Evolutionary conservation across 805 yeast genomes (phyloP), one percentile per base, ranked within the genome.

Genomic region (Metschnikowia borealis): DNA sequence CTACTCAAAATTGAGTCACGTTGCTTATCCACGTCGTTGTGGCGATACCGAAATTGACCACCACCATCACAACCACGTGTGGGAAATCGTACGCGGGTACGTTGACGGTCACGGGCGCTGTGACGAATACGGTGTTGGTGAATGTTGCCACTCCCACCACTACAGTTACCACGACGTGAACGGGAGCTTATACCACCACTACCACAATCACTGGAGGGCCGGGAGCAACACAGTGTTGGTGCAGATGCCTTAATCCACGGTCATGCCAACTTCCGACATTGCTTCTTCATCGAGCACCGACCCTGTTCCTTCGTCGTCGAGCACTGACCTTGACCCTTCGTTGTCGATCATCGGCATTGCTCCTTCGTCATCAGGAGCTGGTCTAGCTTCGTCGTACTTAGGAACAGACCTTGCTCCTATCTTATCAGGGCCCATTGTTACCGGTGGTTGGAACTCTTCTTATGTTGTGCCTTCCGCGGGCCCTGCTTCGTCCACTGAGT

Each of bases 211-310:
- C 35, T 21, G 41, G 46, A 2, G 46, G 31, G 5, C 18, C 44
- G 8, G 50, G 46, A 49, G 40, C 20, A 36, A 31, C 32, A 45
- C 52, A 33, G 52, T 54, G n/a, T 41, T 47, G 17, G 44, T 54
- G 6, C 50, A 52, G 7, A 46, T 47, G 13, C 55, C 57, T 2
- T 15, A 15, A 5, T 34, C 46, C 13, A 7, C 26, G 26, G 26
- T 7, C 26, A 6, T 7, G 26, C 10, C 26, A 10, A 34, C 46
- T 21, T 17, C 13, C n/a, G 31, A 36, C 3, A 20, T 29, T 13
- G 26, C 47, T 35, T 4, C 36, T n/a, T 23, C 26, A 2, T 23
- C 26, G 26, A 6, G 26, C 8, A 23, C 26, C 26, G 2, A 23
- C 26, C 6, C 2, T 23, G 7, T 21, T 21, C 23, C 23, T 21